Evolutionary conservation across 2,329 filamentous ascomycete species (phyloP).

Genomic region (Penicillium sp.): DNA sequence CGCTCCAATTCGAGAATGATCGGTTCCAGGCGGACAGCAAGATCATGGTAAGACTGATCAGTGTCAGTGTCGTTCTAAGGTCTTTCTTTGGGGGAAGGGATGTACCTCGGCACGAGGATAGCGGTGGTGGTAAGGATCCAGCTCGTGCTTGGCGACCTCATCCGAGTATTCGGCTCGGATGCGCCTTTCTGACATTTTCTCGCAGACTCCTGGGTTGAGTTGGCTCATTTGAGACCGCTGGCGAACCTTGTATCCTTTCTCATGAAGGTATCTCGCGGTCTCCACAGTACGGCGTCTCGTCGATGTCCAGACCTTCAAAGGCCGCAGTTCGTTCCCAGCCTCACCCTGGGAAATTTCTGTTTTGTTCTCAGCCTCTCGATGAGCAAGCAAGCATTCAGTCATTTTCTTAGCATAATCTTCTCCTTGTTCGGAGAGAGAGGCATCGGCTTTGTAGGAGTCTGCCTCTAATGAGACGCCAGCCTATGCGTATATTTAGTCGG

Average conservation of each 20-base stretch:
- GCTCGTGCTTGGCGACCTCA: conserved; percentile 87
- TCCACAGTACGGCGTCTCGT: conserved; percentile 87
- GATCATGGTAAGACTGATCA: conserved; percentile 86
- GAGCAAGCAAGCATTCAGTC: conserved; percentile 77
- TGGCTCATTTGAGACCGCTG: conserved; percentile 97
- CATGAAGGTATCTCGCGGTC: conserved; percentile 78
- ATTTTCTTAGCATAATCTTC: conserved; percentile 79
- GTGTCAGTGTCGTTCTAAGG: not conserved
- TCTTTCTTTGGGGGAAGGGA: conserved; percentile 1
- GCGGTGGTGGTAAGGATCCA: conserved; percentile 94
- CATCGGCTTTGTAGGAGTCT: conserved; percentile 89
- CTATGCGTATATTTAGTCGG: conserved; percentile 28
- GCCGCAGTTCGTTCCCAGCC: conserved; percentile 67
- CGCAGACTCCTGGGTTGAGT: conserved; percentile 92
- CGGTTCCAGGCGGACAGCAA: conserved; percentile 95
- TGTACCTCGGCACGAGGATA: conserved; percentile 89
- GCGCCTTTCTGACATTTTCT: conserved; percentile 81
- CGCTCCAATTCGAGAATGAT: conserved; percentile 97
- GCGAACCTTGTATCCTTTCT: conserved; percentile 78
- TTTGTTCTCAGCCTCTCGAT: conserved; percentile 78
- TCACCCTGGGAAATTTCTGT: conserved; percentile 69
- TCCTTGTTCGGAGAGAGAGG: conserved; percentile 77
- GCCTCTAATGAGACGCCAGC: conserved; percentile 84
- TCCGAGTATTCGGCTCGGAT: conserved; percentile 84
- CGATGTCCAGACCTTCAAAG: conserved; percentile 91